Evolutionary conservation across 345 rosid genomes (phyloP).

Genomic region (Arabis hirsuta): DNA sequence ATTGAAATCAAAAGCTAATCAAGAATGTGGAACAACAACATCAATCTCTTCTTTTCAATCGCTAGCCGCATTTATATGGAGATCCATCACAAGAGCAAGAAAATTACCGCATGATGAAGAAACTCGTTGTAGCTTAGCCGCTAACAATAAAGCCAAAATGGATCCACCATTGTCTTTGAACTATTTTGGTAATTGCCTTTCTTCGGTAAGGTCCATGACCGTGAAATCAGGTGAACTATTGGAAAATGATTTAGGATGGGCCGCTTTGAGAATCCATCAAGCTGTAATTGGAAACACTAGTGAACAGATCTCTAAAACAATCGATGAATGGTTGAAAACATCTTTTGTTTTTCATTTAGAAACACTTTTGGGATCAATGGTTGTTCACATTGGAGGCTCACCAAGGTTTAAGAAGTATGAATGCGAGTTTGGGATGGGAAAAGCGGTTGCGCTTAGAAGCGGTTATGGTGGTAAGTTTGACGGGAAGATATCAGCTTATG

Average conservation of each 20-base stretch:
- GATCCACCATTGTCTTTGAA: constrained; percentile 51
- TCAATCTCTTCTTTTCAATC: constrained; percentile 74
- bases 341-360: constrained; percentile 31
- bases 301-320: constrained; percentile 27
- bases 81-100: constrained; percentile 58
- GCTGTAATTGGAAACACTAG: constrained; percentile 49
- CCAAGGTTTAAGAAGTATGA: constrained; percentile 80
- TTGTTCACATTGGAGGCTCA: constrained; percentile 76
- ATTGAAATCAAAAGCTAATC: constrained; percentile 64
- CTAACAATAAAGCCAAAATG: constrained; percentile 56
- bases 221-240: constrained; percentile 51
- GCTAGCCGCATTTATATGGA: constrained; percentile 59
- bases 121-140: constrained; percentile 55
- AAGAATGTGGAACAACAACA: constrained; percentile 49
- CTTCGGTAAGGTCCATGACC: constrained; percentile 32
- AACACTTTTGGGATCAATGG: neutral
- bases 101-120: constrained; percentile 40
- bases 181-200: constrained; percentile 62
- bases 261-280: constrained; percentile 58
- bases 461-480: constrained; percentile 67
- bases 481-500: constrained; percentile 64
- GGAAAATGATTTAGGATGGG: constrained; percentile 57
- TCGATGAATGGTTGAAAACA: constrained; percentile 48
- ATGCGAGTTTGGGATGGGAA: constrained; percentile 74
- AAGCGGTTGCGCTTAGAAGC: constrained; percentile 70